phyloP scores from a whole-genome alignment of 2,329 filamentous ascomycete species.

The Neopestalotiopsis sp. region DNA sequence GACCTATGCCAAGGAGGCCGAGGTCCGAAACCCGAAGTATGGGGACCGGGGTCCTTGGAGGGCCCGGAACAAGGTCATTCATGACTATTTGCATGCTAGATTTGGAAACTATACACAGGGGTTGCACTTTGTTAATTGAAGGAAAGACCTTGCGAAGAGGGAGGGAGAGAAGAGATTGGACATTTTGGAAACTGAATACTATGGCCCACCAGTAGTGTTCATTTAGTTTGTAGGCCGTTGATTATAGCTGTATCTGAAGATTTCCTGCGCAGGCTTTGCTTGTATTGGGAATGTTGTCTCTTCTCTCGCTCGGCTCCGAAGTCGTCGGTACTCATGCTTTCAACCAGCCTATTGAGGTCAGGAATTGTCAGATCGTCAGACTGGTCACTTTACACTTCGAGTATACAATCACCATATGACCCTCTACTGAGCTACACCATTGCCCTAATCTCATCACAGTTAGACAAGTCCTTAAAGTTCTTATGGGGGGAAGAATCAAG shows the following conservation, averaged over 20 bases:
- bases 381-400: too few relatives aligned
- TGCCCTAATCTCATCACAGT: background rate
- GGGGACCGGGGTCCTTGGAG: slow-evolving; percentile 12
- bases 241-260: too few relatives aligned
- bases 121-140: slow-evolving; percentile 6
- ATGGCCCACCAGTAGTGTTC: too few relatives aligned
- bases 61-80: background rate
- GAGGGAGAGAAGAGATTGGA: background rate
- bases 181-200: too few relatives aligned
- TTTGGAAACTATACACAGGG: slow-evolving; percentile 14
- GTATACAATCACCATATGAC: background rate
- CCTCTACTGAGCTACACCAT: background rate
- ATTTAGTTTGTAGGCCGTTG: too few relatives aligned
- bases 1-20: slow-evolving; percentile 14
- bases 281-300: too few relatives aligned
- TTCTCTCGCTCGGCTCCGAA: too few relatives aligned
- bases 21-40: slow-evolving; percentile 2
- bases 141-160: too few relatives aligned
- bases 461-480: background rate
- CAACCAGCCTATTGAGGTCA: too few relatives aligned
- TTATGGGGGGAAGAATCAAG: background rate
- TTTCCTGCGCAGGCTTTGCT: too few relatives aligned
- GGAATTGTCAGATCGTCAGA: too few relatives aligned
- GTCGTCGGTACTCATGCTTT: too few relatives aligned
- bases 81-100: slow-evolving; percentile 13